Percentiles rank a stretch among this genome's conserved stretches.
Conservation (phyloP, 129 eudicot genomes). For the Calendula officinalis region DNA sequence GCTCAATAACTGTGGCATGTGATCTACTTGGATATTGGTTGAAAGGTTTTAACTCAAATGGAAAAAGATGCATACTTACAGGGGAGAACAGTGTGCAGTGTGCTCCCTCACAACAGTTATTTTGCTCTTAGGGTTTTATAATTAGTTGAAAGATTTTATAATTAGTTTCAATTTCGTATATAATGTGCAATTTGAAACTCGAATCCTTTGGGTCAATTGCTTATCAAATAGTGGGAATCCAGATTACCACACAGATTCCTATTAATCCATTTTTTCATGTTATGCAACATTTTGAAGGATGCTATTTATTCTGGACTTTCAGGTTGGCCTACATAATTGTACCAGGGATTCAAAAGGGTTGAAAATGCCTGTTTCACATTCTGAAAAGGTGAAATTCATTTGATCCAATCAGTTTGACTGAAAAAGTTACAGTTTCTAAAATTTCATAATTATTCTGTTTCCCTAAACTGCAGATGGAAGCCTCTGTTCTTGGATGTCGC, state of each 20-base stretch:
- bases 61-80: conserved; percentile 7
- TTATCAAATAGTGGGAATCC: conserved; percentile 1
- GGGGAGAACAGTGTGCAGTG: conserved; percentile 13
- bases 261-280: conserved; percentile 7
- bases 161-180: background rate
- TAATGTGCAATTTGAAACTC: conserved; percentile 2
- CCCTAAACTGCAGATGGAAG: conserved; percentile 27
- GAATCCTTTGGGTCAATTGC: background rate
- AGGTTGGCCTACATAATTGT: conserved; percentile 4
- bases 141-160: background rate
- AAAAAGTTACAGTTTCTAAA: background rate
- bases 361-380: conserved; percentile 15
- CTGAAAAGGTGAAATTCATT: conserved; percentile 34
- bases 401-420: background rate
- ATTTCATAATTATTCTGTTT: conserved; percentile 1
- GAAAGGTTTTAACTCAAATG: conserved; percentile 4
- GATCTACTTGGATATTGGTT: conserved; percentile 4
- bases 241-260: conserved; percentile 7
- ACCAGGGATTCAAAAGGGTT: background rate
- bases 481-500: conserved; percentile 20
- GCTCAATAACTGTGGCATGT: conserved; percentile 10
- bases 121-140: conserved; percentile 4
- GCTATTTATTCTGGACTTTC: conserved; percentile 19
- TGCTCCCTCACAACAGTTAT: background rate
- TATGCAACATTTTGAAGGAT: conserved; percentile 12